Percentiles rank a stretch among this genome's conserved stretches.
Conservation (phyloP, 1,284 basidiomycete species). For the Athelia psychrophila region DNA sequence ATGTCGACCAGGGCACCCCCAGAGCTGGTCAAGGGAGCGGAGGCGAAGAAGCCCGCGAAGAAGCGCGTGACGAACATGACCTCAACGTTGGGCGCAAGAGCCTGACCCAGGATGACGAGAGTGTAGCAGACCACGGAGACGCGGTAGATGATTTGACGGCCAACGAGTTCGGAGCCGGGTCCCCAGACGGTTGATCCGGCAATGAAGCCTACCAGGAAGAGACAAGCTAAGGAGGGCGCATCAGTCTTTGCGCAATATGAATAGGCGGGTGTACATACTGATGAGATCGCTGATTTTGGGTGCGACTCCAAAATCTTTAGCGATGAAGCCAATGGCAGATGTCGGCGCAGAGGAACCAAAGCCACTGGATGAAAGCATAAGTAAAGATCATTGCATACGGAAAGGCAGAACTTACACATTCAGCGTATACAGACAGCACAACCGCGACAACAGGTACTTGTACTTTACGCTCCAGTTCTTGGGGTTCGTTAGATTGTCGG, state of each 20-base stretch:
- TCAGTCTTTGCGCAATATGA: background rate
- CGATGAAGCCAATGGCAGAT: slow-evolving; percentile 26
- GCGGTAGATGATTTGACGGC: slow-evolving; percentile 38
- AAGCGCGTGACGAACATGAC: slow-evolving; percentile 46
- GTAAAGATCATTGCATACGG: slow-evolving; percentile 7
- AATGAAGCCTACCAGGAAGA: slow-evolving; percentile 25
- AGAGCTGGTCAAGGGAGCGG: slow-evolving; percentile 41
- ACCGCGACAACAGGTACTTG: slow-evolving; percentile 26
- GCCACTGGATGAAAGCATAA: slow-evolving; percentile 20
- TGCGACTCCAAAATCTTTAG: slow-evolving; percentile 24
- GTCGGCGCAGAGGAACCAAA: slow-evolving; percentile 37
- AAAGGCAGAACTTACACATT: slow-evolving; percentile 20
- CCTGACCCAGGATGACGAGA: slow-evolving; percentile 43
- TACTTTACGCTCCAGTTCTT: slow-evolving; percentile 32
- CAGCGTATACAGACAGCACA: slow-evolving; percentile 27
- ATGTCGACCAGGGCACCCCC: slow-evolving; percentile 46
- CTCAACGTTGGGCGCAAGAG: slow-evolving; percentile 41
- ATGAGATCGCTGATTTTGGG: slow-evolving; percentile 29
- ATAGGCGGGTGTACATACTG: slow-evolving; percentile 20
- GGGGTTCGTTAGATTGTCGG: slow-evolving; percentile 42
- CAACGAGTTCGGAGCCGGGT: slow-evolving; percentile 40
- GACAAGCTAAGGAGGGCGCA: background rate
- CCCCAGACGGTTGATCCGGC: slow-evolving; percentile 21
- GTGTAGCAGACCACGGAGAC: slow-evolving; percentile 33
- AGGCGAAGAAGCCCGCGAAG: slow-evolving; percentile 47